A percentile compares a stretch with the other conserved stretches of the same genome.
Evolutionary conservation across 768 basidiomycete species (phyloP).

Genomic region (Boletus vermiculosoides): DNA sequence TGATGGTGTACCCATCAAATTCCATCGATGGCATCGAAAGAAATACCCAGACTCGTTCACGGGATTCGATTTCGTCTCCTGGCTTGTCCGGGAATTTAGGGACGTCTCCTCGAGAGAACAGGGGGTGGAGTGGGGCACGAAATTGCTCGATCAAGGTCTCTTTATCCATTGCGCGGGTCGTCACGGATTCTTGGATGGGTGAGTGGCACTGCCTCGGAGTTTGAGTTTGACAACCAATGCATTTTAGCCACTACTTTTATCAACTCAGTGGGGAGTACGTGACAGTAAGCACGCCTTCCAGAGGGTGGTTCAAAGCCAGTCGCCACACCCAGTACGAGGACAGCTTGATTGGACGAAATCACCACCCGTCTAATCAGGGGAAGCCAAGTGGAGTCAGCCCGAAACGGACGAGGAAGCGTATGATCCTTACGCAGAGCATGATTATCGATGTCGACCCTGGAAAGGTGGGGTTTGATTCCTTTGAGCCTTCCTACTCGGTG

Average conservation of each 20-base stretch:
- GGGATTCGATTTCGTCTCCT: constrained; percentile 86
- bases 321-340: constrained; percentile 48
- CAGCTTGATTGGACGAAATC: constrained; percentile 31
- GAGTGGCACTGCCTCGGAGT: constrained; percentile 23
- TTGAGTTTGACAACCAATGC: constrained; percentile 4
- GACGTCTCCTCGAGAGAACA: constrained; percentile 84
- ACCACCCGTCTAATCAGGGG: constrained; percentile 38
- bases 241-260: constrained; percentile 81
- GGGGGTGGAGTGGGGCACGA: constrained; percentile 74
- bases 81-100: constrained; percentile 88
- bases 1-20: constrained; percentile 79
- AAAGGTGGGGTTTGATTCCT: constrained; percentile 48
- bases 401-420: constrained; percentile 52
- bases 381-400: constrained; percentile 39
- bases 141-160: constrained; percentile 75
- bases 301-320: constrained; percentile 62
- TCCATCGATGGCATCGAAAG: constrained; percentile 77
- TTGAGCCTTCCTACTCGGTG: not conserved
- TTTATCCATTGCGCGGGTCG: constrained; percentile 79
- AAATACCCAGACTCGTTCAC: constrained; percentile 83
- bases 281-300: constrained; percentile 60
- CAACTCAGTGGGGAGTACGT: constrained; percentile 76
- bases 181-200: constrained; percentile 90
- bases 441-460: constrained; percentile 82
- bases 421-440: constrained; percentile 86